phyloP scores from a whole-genome alignment of 2,329 filamentous ascomycete species.

The Microcyclospora pomicola region DNA sequence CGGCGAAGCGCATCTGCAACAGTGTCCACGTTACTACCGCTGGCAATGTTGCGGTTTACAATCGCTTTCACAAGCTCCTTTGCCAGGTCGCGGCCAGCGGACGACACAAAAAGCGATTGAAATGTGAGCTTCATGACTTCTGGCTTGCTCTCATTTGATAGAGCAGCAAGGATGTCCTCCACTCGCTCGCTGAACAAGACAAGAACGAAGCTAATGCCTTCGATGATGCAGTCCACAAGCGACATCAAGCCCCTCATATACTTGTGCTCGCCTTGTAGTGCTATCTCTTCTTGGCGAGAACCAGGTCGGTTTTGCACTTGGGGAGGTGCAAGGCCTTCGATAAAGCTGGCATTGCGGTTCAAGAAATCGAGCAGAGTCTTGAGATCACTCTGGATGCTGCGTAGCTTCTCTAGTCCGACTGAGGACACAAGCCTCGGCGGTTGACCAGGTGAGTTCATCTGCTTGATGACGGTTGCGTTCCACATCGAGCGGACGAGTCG shows the following conservation, averaged over 20 bases:
- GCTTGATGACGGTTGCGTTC: slow-evolving; percentile 60
- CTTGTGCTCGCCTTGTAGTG: slow-evolving; percentile 85
- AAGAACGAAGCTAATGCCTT: slow-evolving; percentile 90
- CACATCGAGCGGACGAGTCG: slow-evolving; percentile 81
- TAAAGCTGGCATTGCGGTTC: slow-evolving; percentile 73
- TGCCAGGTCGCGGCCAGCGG: slow-evolving; percentile 71
- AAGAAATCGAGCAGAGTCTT: slow-evolving; percentile 70
- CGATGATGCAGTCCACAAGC: slow-evolving; percentile 79
- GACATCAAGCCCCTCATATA: slow-evolving; percentile 75
- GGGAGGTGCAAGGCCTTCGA: slow-evolving; percentile 85
- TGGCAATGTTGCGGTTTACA: slow-evolving; percentile 93
- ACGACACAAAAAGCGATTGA: slow-evolving; percentile 70
- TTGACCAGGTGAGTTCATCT: slow-evolving; percentile 41
- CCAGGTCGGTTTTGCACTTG: slow-evolving; percentile 65
- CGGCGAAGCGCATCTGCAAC: slow-evolving; percentile 87
- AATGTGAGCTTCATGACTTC: slow-evolving; percentile 68
- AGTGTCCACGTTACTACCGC: slow-evolving; percentile 92
- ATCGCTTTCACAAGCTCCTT: slow-evolving; percentile 95
- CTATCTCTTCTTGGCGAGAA: slow-evolving; percentile 80
- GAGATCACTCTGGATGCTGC: slow-evolving; percentile 64
- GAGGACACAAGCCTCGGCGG: slow-evolving; percentile 52
- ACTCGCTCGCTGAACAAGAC: slow-evolving; percentile 91
- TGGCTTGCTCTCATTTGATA: slow-evolving; percentile 57
- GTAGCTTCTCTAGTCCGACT: slow-evolving; percentile 54
- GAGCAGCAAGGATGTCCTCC: slow-evolving; percentile 66